Evolutionary conservation across 768 basidiomycete species (phyloP), one percentile per base, ranked within the genome.

Genomic region (Coprinopsis sp.): DNA sequence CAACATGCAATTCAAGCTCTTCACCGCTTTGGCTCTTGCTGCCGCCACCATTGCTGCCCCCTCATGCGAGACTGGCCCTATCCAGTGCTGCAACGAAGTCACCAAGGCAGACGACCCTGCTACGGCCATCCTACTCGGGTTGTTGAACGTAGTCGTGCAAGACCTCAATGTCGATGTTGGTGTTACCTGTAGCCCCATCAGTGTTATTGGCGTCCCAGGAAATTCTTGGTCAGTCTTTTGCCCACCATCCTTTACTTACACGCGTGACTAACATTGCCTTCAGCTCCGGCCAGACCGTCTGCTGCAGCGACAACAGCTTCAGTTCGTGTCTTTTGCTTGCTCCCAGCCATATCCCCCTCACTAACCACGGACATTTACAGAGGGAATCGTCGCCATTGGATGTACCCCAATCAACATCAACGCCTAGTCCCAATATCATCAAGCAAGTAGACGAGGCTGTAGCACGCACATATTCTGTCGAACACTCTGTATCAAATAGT

Each of bases 141-240:
- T 59, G 27, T 44, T 56, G 31, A 47, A 44, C 24, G 34, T 58
- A 41, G 48, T 54, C 42, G 55, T 58, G 21, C 38, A 50, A 33
- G 56, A 57, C 25, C 24, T 61, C 38, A 63, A 51, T 33, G 57
- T 43, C 28, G 41, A 46, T 16, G 58, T 65, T 36, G 64, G 62
- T n/a, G 19, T 65, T 25, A 62, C 51, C 42, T 64, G 62, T 51
- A 51, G 46, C 46, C 64, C 64, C 23, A 54, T 65, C 46, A 41
- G 47, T 25, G 56, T 60, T 44, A 50, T 63, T 39, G 60, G 58
- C 11, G 43, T 44, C 29, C 56, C 52, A 1, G 52, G 54, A 22
- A 50, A 47, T 39, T 52, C 54, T 19, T 64, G 63, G 62, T 63
- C 44, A 4, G 46, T 46, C 24, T 25, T 21, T 36, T 14, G 33